Conservation (phyloP, 441 rosid species). For the Populus trichocarpa region DNA sequence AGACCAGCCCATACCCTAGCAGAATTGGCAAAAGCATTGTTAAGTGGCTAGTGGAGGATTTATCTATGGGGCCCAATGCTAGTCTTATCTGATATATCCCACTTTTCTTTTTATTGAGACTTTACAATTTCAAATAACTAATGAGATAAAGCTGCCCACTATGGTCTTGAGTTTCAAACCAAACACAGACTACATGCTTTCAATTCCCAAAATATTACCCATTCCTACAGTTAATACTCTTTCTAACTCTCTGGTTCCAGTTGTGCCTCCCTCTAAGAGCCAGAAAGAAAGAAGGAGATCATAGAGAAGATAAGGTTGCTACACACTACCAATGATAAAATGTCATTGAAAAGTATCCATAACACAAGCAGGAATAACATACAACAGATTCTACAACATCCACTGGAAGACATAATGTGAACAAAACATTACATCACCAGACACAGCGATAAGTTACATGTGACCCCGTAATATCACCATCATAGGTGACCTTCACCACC, state of each 20-base stretch:
- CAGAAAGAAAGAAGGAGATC: neutral
- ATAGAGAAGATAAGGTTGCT: neutral
- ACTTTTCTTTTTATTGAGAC: neutral
- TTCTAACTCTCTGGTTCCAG: neutral
- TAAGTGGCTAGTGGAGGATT: neutral
- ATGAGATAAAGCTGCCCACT: neutral
- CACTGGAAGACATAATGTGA: neutral
- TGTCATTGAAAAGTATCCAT: neutral
- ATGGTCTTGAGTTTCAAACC: neutral
- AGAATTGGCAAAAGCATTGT: neutral
- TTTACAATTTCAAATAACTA: neutral
- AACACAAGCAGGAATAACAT: neutral
- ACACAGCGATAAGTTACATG: slow-evolving; percentile 75
- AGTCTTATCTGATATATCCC: neutral
- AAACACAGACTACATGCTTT: neutral
- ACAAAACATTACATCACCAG: slow-evolving; percentile 26
- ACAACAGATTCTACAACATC: neutral
- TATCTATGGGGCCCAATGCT: neutral
- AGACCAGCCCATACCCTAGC: neutral
- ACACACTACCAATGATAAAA: neutral
- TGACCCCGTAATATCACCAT: slow-evolving; percentile 50
- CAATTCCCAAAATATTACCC: too few relatives aligned
- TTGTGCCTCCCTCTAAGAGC: neutral
- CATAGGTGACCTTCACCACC: slow-evolving; percentile 62
- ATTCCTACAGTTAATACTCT: neutral